A percentile compares a stretch with the other conserved stretches of the same genome.
Conservation (phyloP, 352 stramenopile species). For the Phytophthora cactorum region DNA sequence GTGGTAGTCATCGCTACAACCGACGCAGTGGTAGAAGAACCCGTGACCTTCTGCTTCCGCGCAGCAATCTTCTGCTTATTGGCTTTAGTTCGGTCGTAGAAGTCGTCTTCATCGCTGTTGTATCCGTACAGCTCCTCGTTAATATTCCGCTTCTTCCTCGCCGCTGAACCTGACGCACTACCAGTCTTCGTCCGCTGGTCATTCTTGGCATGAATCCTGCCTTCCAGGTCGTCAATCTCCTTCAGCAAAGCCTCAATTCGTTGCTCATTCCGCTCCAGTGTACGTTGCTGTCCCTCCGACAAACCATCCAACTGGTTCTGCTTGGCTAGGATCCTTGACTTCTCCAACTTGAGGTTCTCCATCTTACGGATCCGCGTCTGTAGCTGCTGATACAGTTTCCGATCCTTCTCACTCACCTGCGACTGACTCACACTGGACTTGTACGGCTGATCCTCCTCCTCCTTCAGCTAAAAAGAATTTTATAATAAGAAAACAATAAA, state of each 20-base stretch:
- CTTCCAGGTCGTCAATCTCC: constrained; percentile 74
- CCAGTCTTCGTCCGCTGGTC: constrained; percentile 52
- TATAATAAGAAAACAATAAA: constrained; percentile 7
- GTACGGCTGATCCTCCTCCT: constrained; percentile 59
- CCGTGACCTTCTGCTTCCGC: constrained; percentile 2
- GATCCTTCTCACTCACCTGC: constrained; percentile 72
- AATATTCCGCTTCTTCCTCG: constrained; percentile 31
- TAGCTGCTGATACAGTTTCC: constrained; percentile 80
- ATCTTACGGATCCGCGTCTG: constrained; percentile 85
- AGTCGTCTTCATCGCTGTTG: constrained; percentile 81
- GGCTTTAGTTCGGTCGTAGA: constrained; percentile 76
- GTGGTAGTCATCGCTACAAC: not conserved
- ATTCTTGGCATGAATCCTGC: constrained; percentile 59
- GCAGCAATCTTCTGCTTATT: constrained; percentile 59
- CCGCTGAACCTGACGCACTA: not conserved
- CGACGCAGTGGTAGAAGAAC: not conserved
- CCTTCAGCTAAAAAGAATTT: constrained; percentile 45
- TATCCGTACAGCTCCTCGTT: constrained; percentile 56
- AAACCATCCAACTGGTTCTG: constrained; percentile 5
- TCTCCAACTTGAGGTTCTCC: constrained; percentile 78
- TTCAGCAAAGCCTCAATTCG: constrained; percentile 64
- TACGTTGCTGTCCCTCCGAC: constrained; percentile 1
- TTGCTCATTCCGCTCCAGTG: constrained; percentile 64
- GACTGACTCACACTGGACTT: constrained; percentile 53
- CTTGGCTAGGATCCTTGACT: constrained; percentile 65